Conservation (phyloP, 1,284 basidiomycete genomes). For the Fomitopsis betulina region DNA sequence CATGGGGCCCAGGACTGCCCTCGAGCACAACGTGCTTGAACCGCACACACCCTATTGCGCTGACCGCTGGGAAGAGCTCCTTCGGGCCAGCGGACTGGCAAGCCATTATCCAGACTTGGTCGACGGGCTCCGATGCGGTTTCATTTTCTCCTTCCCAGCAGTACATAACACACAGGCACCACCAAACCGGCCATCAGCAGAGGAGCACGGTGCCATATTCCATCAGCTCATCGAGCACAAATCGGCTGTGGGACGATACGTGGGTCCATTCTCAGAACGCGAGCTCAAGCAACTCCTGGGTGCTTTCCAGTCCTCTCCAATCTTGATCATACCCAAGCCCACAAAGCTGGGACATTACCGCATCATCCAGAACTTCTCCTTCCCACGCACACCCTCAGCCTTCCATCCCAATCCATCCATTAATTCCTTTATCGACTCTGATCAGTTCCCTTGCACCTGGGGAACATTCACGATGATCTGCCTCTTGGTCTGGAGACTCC, state of each 20-base stretch:
- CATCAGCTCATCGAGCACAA: slow-evolving; percentile 18
- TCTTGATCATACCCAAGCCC: slow-evolving; percentile 9
- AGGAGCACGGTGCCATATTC: slow-evolving; percentile 4
- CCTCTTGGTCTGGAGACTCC: too few relatives aligned
- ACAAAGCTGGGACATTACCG: slow-evolving; percentile 2
- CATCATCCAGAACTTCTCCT: too few relatives aligned
- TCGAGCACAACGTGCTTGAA: slow-evolving; percentile 17
- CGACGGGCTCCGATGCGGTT: not conserved
- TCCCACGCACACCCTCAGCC: too few relatives aligned
- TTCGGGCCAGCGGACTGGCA: slow-evolving; percentile 13
- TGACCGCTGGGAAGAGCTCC: slow-evolving; percentile 20
- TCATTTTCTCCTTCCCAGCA: not conserved
- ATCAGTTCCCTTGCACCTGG: too few relatives aligned
- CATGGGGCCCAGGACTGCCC: slow-evolving; percentile 22
- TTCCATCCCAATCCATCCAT: too few relatives aligned
- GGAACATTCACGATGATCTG: too few relatives aligned
- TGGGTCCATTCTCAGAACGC: slow-evolving; percentile 25
- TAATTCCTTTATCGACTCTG: too few relatives aligned
- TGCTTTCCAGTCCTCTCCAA: slow-evolving; percentile 1
- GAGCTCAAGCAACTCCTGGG: not conserved
- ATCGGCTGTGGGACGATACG: slow-evolving; percentile 19
- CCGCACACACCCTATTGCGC: slow-evolving; percentile 16
- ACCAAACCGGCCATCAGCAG: slow-evolving; percentile 19
- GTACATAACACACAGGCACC: slow-evolving; percentile 20
- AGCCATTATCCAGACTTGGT: slow-evolving; percentile 13